Evolutionary conservation across 805 yeast species (phyloP).

Genomic region (Candida orba): DNA sequence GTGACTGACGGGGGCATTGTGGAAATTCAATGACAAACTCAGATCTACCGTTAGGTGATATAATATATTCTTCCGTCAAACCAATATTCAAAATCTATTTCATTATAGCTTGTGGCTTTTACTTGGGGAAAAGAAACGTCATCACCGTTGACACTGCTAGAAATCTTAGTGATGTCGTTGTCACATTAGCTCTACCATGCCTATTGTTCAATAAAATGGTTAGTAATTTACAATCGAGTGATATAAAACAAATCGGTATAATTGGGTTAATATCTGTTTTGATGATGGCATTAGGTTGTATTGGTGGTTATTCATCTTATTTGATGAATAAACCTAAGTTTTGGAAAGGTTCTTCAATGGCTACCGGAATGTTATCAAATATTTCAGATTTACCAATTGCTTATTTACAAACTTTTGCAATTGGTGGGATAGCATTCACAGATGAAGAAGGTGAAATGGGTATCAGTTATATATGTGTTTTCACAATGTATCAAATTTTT

Average conservation of each 20-base stretch:
- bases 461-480: slow-evolving; percentile 76
- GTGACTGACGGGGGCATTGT: too few species aligned
- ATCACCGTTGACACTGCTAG: slow-evolving; percentile 55
- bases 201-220: slow-evolving; percentile 60
- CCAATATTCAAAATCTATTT: slow-evolving; percentile 72
- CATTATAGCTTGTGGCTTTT: slow-evolving; percentile 61
- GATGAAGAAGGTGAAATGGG: slow-evolving; percentile 62
- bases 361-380: slow-evolving; percentile 68
- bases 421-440: slow-evolving; percentile 37
- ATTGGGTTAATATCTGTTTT: slow-evolving; percentile 45
- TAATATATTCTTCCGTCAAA: slow-evolving; percentile 57
- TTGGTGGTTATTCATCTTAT: slow-evolving; percentile 29
- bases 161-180: slow-evolving; percentile 56
- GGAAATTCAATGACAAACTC: background rate
- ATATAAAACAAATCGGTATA: slow-evolving; percentile 65
- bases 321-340: slow-evolving; percentile 37
- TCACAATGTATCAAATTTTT: slow-evolving; percentile 54
- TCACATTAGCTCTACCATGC: slow-evolving; percentile 58
- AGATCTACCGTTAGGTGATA: slow-evolving; percentile 9
- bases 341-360: slow-evolving; percentile 66
- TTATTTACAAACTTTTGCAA: slow-evolving; percentile 57
- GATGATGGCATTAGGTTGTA: slow-evolving; percentile 43
- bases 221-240: slow-evolving; percentile 49
- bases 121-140: slow-evolving; percentile 49
- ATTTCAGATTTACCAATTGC: slow-evolving; percentile 76